Conservation (phyloP, 768 basidiomycete genomes). For the Suillus subluteus region DNA sequence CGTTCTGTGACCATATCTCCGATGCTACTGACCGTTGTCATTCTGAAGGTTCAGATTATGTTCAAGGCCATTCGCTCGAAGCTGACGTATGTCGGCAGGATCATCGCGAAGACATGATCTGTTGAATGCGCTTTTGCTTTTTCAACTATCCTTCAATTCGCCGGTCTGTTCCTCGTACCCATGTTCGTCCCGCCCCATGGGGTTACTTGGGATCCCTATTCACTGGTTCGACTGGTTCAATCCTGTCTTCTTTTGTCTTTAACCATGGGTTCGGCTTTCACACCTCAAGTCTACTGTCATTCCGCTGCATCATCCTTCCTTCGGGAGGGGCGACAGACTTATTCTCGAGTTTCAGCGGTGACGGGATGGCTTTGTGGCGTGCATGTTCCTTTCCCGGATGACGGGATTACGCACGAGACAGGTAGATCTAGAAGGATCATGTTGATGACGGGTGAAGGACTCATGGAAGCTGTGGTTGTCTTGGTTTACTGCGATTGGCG, state of each 20-base stretch:
- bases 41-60: constrained; percentile 10
- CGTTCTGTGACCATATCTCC: background rate
- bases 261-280: constrained; percentile 18
- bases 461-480: constrained; percentile 22
- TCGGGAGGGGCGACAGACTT: constrained; percentile 55
- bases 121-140: constrained; percentile 19
- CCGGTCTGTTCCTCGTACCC: constrained; percentile 21
- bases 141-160: constrained; percentile 28
- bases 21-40: constrained; percentile 8
- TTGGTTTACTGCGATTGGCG: constrained; percentile 29
- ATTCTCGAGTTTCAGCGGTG: constrained; percentile 51
- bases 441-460: constrained; percentile 19
- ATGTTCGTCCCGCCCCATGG: background rate
- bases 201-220: constrained; percentile 10
- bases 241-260: constrained; percentile 20
- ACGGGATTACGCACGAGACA: constrained; percentile 28
- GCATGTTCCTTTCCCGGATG: constrained; percentile 13
- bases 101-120: constrained; percentile 38
- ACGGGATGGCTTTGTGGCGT: constrained; percentile 29
- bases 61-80: constrained; percentile 9
- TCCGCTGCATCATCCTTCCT: constrained; percentile 44
- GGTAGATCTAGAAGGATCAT: constrained; percentile 6
- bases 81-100: constrained; percentile 4
- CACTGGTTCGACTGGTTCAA: constrained; percentile 9
- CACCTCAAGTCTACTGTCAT: constrained; percentile 19